Evolutionary conservation across 768 basidiomycete genomes (phyloP).

Genomic region (Inosperma sp.): DNA sequence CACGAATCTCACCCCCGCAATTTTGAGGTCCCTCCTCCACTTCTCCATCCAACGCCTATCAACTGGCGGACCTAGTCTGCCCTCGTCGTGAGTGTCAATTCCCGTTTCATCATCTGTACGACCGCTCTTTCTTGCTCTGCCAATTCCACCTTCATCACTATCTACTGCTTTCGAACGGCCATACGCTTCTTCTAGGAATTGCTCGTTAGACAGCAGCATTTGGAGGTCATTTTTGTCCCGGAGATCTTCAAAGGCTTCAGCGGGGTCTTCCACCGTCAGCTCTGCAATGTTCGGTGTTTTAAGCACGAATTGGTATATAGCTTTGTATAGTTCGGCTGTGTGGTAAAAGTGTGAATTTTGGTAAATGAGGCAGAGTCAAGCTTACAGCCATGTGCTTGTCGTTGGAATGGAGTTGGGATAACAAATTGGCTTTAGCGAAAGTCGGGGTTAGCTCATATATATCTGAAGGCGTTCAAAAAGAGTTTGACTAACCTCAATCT

Average conservation of each 20-base stretch:
- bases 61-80: slow-evolving; percentile 72
- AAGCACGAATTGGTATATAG: slow-evolving; percentile 76
- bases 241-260: slow-evolving; percentile 95
- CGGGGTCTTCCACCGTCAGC: slow-evolving; percentile 95
- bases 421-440: slow-evolving; percentile 77
- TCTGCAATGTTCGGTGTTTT: slow-evolving; percentile 72
- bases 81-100: slow-evolving; percentile 22
- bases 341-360: not conserved
- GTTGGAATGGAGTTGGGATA: slow-evolving; percentile 86
- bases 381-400: slow-evolving; percentile 87
- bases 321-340: slow-evolving; percentile 79
- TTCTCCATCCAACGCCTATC: slow-evolving; percentile 74
- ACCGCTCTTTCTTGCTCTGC: slow-evolving; percentile 40
- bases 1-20: slow-evolving; percentile 65
- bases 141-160: slow-evolving; percentile 44
- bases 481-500: slow-evolving; percentile 74
- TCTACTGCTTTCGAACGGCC: slow-evolving; percentile 47
- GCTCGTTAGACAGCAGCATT: slow-evolving; percentile 61
- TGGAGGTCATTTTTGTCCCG: slow-evolving; percentile 87
- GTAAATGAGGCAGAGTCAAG: not conserved
- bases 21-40: slow-evolving; percentile 80
- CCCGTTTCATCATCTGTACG: slow-evolving; percentile 26
- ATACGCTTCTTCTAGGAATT: slow-evolving; percentile 71
- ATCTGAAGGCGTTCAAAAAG: too few relatives aligned
- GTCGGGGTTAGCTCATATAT: slow-evolving; percentile 7